Evolutionary conservation across 495 filamentous ascomycete species (phyloP).

Genomic region (Trichoderma virens): DNA sequence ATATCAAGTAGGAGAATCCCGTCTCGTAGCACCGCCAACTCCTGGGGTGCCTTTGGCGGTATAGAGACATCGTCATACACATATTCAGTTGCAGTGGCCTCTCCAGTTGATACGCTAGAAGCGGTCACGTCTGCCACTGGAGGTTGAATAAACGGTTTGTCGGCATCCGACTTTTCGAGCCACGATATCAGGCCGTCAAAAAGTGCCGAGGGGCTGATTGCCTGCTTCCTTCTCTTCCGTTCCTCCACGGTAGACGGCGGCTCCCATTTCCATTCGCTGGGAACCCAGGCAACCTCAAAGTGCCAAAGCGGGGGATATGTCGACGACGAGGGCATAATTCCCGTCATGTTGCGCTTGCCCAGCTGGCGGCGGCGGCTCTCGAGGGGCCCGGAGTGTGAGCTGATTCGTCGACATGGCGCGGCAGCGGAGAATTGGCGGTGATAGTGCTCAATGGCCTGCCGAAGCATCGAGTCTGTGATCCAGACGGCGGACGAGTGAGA

Average conservation of each 20-base stretch:
- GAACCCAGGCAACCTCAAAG: slow-evolving; percentile 28
- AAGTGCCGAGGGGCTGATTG: background rate
- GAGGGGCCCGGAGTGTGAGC: slow-evolving; percentile 38
- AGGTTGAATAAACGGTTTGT: slow-evolving; percentile 3
- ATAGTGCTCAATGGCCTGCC: slow-evolving; percentile 32
- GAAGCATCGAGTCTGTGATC: slow-evolving; percentile 36
- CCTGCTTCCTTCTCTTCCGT: background rate
- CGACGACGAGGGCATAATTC: slow-evolving; percentile 28
- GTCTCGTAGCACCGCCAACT: background rate
- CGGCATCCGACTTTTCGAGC: slow-evolving; percentile 8
- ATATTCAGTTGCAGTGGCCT: background rate
- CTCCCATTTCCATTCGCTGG: slow-evolving; percentile 43
- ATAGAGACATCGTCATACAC: background rate
- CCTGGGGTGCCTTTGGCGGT: background rate
- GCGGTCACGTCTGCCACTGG: background rate
- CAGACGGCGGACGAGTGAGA: slow-evolving; percentile 28
- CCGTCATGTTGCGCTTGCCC: slow-evolving; percentile 43
- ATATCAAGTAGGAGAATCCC: background rate
- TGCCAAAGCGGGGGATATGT: slow-evolving; percentile 32
- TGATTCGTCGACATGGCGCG: slow-evolving; percentile 17
- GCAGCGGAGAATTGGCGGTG: slow-evolving; percentile 17
- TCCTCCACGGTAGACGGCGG: slow-evolving; percentile 26
- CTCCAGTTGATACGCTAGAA: background rate
- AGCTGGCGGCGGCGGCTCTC: slow-evolving; percentile 41
- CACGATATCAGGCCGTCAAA: slow-evolving; percentile 1